A percentile compares a stretch with the other conserved stretches of the same genome.
Conservation (phyloP, 1,284 basidiomycete genomes). For the Lignosus rhinocerotis region DNA sequence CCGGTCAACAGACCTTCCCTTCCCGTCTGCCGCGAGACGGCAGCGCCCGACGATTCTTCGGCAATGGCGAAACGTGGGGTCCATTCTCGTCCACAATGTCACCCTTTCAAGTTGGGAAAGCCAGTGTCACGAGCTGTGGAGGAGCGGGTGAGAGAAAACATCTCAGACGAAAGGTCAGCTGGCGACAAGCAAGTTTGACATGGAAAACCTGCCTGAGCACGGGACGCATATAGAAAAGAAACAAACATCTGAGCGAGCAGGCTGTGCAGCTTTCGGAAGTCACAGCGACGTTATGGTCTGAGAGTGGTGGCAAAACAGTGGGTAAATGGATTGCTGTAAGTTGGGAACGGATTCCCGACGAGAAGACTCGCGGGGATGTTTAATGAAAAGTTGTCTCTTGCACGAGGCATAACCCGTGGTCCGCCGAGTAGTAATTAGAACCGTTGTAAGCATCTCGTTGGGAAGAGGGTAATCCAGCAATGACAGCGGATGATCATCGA, state of each 20-base stretch:
- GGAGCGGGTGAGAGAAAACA: not conserved
- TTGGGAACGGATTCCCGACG: not conserved
- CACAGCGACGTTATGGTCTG: not conserved
- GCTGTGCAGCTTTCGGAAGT: too few species aligned
- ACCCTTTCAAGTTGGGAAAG: not conserved
- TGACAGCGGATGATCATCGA: not conserved
- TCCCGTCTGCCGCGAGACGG: constrained; percentile 6
- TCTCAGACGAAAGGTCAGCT: constrained; percentile 2
- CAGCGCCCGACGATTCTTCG: constrained; percentile 6
- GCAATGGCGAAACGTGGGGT: not conserved
- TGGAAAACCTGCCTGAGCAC: not conserved
- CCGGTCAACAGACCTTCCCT: constrained; percentile 11
- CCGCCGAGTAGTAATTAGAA: not conserved
- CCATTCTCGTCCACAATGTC: not conserved
- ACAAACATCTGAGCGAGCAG: too few species aligned
- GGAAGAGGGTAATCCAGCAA: not conserved
- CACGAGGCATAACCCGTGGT: constrained; percentile 3
- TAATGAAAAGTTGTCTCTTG: not conserved
- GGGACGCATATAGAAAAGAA: not conserved
- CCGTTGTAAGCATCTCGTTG: too few species aligned
- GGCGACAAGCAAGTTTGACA: constrained; percentile 1
- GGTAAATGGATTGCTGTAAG: not conserved
- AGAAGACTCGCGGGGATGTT: not conserved
- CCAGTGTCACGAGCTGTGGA: not conserved
- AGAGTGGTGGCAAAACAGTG: not conserved